Conservation (phyloP, 148 eudicot genomes). For the Amaranthus cruentus region DNA sequence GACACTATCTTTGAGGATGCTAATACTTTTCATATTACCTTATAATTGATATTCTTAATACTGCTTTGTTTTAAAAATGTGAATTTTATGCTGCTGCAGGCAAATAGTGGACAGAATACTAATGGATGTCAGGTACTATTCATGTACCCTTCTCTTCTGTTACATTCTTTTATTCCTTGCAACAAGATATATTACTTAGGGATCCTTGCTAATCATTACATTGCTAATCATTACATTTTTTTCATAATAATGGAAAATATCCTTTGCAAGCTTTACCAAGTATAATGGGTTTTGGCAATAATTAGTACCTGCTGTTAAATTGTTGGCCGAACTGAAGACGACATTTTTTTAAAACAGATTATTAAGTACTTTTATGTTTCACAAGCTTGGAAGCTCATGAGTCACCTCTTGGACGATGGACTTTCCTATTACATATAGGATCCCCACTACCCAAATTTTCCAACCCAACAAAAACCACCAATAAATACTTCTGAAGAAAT, state of each 20-base stretch:
- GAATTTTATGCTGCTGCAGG: slow-evolving; percentile 44
- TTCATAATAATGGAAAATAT: neutral
- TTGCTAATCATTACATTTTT: neutral
- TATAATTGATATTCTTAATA: neutral
- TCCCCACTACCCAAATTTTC: no score
- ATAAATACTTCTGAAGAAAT: no score
- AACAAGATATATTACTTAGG: neutral
- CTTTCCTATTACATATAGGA: no score
- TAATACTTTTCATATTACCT: neutral
- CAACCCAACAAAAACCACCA: no score
- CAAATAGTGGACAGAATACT: slow-evolving; percentile 81
- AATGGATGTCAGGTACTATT: slow-evolving; percentile 83
- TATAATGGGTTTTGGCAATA: neutral
- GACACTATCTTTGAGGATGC: neutral
- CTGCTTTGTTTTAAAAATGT: neutral
- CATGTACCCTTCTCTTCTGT: neutral
- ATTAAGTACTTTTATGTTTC: neutral
- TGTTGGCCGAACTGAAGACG: neutral
- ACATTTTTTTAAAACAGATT: neutral
- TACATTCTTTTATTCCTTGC: neutral
- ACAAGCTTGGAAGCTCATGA: no score
- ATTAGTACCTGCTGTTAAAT: neutral
- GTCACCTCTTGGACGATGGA: no score
- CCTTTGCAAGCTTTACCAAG: neutral
- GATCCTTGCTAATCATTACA: neutral